Conservation (phyloP, 1,284 basidiomycete species). For the Malassezia globosa region DNA sequence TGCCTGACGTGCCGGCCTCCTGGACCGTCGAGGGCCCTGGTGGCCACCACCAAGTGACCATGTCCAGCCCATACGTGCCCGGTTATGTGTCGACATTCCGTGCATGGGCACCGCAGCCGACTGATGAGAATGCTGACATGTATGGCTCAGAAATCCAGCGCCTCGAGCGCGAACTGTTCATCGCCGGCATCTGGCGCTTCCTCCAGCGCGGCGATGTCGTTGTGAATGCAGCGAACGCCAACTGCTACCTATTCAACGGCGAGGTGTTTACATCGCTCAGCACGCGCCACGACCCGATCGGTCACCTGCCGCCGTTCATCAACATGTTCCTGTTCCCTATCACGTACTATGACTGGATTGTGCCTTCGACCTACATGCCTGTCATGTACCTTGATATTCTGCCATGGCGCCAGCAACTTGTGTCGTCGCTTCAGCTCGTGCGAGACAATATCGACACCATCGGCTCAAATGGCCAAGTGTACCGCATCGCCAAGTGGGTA, state of each 20-base stretch:
- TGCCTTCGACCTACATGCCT: constrained; percentile 33
- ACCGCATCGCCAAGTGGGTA: constrained; percentile 48
- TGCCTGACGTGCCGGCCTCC: not conserved
- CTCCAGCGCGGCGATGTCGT: constrained; percentile 47
- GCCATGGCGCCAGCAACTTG: constrained; percentile 43
- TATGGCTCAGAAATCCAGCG: constrained; percentile 33
- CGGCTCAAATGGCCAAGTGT: constrained; percentile 43
- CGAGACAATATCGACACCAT: constrained; percentile 47
- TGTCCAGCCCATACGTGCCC: constrained; percentile 32
- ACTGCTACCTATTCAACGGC: constrained; percentile 48
- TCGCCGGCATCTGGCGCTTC: constrained; percentile 43
- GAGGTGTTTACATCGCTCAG: constrained; percentile 41
- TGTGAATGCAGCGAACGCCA: constrained; percentile 45
- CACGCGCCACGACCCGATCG: constrained; percentile 43
- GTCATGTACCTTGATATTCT: constrained; percentile 42
- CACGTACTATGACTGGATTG: constrained; percentile 48
- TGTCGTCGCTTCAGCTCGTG: constrained; percentile 42
- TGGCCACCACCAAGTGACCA: not conserved
- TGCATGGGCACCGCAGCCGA: constrained; percentile 45
- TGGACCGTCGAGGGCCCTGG: not conserved
- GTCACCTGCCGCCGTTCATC: constrained; percentile 48
- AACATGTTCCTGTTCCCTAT: constrained; percentile 47
- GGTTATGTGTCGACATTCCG: constrained; percentile 47
- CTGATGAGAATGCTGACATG: constrained; percentile 26
- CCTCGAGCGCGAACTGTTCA: constrained; percentile 43